Evolutionary conservation across 208 protist species (phyloP).

Genomic region (Herpetomonas tarakana): DNA sequence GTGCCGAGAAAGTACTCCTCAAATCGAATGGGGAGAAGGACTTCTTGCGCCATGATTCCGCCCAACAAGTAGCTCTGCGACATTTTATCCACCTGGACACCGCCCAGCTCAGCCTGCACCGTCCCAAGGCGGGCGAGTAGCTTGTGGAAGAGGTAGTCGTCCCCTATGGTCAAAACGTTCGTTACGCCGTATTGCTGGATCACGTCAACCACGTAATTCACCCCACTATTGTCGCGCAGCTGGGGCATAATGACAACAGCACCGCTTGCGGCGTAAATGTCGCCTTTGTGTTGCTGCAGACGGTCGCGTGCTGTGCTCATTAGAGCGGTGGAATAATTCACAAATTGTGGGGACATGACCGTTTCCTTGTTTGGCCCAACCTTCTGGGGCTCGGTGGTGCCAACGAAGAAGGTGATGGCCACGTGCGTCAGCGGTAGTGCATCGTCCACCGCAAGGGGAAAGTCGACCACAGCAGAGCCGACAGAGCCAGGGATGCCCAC

Average conservation of each 20-base stretch:
- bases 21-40: constrained; percentile 35
- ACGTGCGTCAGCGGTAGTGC: constrained; percentile 44
- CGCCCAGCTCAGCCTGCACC: constrained; percentile 9
- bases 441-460: constrained; percentile 66
- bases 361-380: constrained; percentile 26
- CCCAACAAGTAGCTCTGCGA: constrained; percentile 50
- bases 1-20: constrained; percentile 72
- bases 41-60: constrained; percentile 14
- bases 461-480: constrained; percentile 61
- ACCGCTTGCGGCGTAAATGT: constrained; percentile 66
- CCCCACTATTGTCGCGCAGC: constrained; percentile 49
- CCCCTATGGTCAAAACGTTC: constrained; percentile 64
- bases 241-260: constrained; percentile 68
- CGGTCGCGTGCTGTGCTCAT: constrained; percentile 35
- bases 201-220: constrained; percentile 65
- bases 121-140: constrained; percentile 31
- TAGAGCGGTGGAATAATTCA: constrained; percentile 53
- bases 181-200: constrained; percentile 57
- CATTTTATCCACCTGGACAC: constrained; percentile 53
- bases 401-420: constrained; percentile 75
- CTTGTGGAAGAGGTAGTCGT: constrained; percentile 75
- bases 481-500: constrained; percentile 66
- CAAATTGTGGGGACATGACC: constrained; percentile 50
- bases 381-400: constrained; percentile 54
- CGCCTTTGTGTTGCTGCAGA: constrained; percentile 37